Evolutionary conservation across 768 basidiomycete species (phyloP).

Genomic region (Phaeotremella skinneri): DNA sequence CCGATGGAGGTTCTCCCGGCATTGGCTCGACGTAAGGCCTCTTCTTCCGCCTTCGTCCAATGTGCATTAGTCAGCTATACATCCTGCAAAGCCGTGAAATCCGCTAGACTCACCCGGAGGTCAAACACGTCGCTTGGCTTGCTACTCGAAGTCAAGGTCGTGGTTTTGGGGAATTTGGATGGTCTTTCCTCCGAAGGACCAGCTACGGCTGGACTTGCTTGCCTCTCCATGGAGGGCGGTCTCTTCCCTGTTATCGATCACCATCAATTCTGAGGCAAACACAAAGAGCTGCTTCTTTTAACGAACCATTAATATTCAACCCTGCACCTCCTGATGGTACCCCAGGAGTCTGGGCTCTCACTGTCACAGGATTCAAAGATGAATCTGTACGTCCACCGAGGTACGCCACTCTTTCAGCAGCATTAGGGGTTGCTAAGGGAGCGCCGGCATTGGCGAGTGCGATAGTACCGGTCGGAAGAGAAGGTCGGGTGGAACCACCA

Average conservation of each 20-base stretch:
- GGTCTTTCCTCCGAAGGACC: constrained; percentile 3
- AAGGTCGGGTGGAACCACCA: neutral
- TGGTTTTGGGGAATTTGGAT: neutral
- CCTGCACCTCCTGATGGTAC: neutral
- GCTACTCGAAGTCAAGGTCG: neutral
- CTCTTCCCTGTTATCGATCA: neutral
- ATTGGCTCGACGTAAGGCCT: constrained; percentile 35
- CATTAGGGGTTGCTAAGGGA: neutral
- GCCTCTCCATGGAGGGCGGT: neutral
- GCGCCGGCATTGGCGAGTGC: neutral
- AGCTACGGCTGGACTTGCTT: neutral
- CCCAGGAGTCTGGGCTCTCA: neutral
- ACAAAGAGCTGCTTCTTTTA: neutral
- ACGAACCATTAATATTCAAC: neutral
- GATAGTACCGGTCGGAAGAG: constrained; percentile 2
- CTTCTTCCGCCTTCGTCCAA: constrained; percentile 36
- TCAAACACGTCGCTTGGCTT: constrained; percentile 24
- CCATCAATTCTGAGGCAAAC: no score
- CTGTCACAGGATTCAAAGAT: neutral
- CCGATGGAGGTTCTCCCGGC: constrained; percentile 17
- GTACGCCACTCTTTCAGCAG: neutral
- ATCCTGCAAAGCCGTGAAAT: no score
- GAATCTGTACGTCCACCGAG: neutral
- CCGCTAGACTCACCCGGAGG: constrained; percentile 15
- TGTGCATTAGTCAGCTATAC: neutral